Evolutionary conservation across 2,329 filamentous ascomycete species (phyloP).

Genomic region (Stemphylium lycopersici): DNA sequence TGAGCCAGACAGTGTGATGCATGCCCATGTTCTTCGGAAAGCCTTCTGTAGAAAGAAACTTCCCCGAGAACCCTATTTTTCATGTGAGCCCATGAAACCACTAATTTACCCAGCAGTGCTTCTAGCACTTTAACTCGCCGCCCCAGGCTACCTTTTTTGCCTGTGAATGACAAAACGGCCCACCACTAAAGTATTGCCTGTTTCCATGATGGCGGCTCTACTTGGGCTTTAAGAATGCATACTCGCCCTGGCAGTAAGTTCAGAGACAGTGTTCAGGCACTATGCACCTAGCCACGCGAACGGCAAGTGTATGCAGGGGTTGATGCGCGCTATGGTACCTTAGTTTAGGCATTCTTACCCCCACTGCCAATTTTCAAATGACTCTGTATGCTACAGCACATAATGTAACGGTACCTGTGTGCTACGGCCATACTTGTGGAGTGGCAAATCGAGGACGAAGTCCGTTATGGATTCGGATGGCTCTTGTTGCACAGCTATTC

Average conservation of each 20-base stretch:
- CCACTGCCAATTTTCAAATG: neutral
- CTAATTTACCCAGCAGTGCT: neutral
- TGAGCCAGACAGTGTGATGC: neutral
- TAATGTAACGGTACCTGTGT: neutral
- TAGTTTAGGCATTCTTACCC: neutral
- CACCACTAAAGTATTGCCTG: neutral
- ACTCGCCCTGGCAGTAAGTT: neutral
- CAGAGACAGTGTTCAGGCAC: neutral
- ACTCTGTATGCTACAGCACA: neutral
- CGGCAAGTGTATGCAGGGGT: neutral
- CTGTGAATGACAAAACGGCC: neutral
- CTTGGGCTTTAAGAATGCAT: neutral
- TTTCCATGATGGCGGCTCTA: neutral
- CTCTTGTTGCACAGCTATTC: neutral
- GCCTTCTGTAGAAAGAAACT: neutral
- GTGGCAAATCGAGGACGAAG: conserved; percentile 4
- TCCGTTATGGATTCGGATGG: conserved; percentile 2
- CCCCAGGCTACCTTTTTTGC: neutral
- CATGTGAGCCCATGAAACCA: neutral
- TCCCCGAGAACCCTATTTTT: neutral
- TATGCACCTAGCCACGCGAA: no score
- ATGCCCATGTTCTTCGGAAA: neutral
- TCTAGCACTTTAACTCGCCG: neutral
- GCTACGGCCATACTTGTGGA: neutral
- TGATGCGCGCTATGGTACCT: neutral